Evolutionary conservation across 2,329 filamentous ascomycete species (phyloP).

Genomic region (Mollisia scopiformis): DNA sequence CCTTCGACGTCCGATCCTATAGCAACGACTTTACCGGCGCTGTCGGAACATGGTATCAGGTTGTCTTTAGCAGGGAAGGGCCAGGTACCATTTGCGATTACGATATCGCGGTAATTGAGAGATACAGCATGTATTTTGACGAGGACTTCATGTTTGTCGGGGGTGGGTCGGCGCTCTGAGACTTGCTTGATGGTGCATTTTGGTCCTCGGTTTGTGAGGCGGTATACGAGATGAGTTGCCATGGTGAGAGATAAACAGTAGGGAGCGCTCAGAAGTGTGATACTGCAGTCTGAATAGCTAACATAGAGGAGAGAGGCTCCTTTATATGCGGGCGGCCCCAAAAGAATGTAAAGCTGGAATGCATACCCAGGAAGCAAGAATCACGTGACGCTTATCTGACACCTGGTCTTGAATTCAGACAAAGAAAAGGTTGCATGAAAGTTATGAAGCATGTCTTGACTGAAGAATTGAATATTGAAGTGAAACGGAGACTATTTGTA

Average conservation of each 20-base stretch:
- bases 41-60: conserved; percentile 41
- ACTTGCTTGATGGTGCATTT: conserved; percentile 28
- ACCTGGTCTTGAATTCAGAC: too few relatives aligned
- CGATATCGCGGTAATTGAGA: conserved; percentile 41
- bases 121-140: conserved; percentile 36
- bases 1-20: conserved; percentile 33
- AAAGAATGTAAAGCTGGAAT: too few relatives aligned
- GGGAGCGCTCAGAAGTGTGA: too few relatives aligned
- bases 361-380: too few relatives aligned
- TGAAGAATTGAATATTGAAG: too few relatives aligned
- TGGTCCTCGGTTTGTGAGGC: conserved; percentile 10
- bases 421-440: too few relatives aligned
- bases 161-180: conserved; percentile 32
- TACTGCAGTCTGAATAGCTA: too few relatives aligned
- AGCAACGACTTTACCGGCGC: conserved; percentile 39
- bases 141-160: conserved; percentile 35
- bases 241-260: background rate
- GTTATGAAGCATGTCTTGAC: too few relatives aligned
- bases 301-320: too few relatives aligned
- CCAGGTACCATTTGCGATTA: conserved; percentile 36
- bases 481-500: too few relatives aligned
- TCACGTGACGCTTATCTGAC: too few relatives aligned
- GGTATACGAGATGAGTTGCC: conserved; percentile 19
- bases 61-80: conserved; percentile 38
- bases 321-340: too few relatives aligned